Base-by-base conservation (phyloP, 345 rosid genomes). In the Reutealis trisperma region DNA sequence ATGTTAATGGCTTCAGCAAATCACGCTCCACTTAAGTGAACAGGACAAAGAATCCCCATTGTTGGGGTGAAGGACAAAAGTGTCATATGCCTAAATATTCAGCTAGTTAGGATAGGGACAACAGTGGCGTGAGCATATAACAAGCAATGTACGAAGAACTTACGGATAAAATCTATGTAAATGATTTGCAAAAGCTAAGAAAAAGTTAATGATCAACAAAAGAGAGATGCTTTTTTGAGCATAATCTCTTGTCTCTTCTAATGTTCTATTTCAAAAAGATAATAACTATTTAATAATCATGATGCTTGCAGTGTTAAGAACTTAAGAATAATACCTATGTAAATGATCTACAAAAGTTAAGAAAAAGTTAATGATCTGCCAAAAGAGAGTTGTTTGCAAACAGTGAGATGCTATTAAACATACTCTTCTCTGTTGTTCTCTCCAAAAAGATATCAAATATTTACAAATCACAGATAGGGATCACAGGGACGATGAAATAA, bases 121-220 rank as follows among this genome's bases (percentile, higher is more conserved):
- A 10, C 55, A 49, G 27, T 10, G 25, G 72, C 41, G 42, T 68
- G 6, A 54, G 59, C 19, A 27, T 15, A 37, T 18, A 68, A 68
- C 11, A 68, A 68, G 7, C 8, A 7, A 30, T 45, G 14, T 10
- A 14, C 7, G 30, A 45, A 68, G 18, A 68, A 45, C 21, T 13
- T 1, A 15, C 30, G 16, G 72, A 18, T 49, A 25, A 47, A 67
- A 44, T 25, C 57, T 68, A 68, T 47, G 57, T 22, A 14, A 52
- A 68, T 25, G 27, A 22, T 68, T 5, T 24, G 58, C 30, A 68
- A 68, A 68, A 47, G 72, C 72, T 22, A 68, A 25, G n/a, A 24
- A 47, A 68, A 47, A 68, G 55, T 30, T 47, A 49, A 69, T 5
- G 13, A 49, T 69, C 59, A 6, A 13, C 37, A 69, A 14, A 49